Base-by-base conservation (phyloP, 2,329 filamentous ascomycete genomes). In the Cladobotryum mycophilum region DNA sequence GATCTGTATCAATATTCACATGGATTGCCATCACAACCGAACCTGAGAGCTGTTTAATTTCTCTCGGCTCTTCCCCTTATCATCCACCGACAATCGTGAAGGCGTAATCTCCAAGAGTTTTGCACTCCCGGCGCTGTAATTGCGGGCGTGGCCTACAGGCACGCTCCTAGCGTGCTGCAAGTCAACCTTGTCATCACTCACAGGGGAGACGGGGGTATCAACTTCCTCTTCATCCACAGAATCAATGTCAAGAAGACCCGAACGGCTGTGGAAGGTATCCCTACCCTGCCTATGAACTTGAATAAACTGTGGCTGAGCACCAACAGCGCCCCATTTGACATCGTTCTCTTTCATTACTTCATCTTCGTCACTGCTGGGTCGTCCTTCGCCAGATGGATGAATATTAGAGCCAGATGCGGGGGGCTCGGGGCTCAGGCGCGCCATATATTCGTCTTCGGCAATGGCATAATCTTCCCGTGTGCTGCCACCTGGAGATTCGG, bases 101-200 rank as follows among this genome's bases (percentile, higher is more conserved):
- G 76, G 14, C 17, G 41, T 76, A 43, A 91, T 75, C 45, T 90
- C 83, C 45, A 93, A 70, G 47, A 92, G 68, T 67, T 82, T 86
- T 11, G 87, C 87, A 61, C 86, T 91, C 45, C 88, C 88, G 41
- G 86, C 85, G 61, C 86, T 91, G 61, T 90, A 83, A 56, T 85
- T 85, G 48, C 85, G 78, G 17, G 74, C 80, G 59, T 91, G 86
- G 52, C 80, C 80, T 45, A 86, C 73, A 54, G 85, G 81, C 51
- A 92, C 74, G 66, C 86, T 92, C 47, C 76, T 84, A 25, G 89
- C 88, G 58, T 85, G 82, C 59, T 83, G 79, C 18, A 76, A 58
- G 40, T 72, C 69, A 20, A 65, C 66, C 55, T 62, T 68, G 58
- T 70, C 69, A 11, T 64, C 62, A 22, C 58, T 61, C 8, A 65